Conservation (phyloP, 306 rosid species). For the Prunus persica region Prunus_persica_NCBIv2 NC_034010.1:25216501-25217000, state of each 20-base stretch:
- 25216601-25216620: constrained; percentile 37
- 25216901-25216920: constrained; percentile 36
- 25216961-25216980: constrained; percentile 40
- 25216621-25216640: constrained; percentile 66
- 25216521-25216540: constrained; percentile 35
- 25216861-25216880: constrained; percentile 56
- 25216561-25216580: constrained; percentile 54
- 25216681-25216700: constrained; percentile 31
- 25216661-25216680: constrained; percentile 34
- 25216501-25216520: constrained; percentile 36
- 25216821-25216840: constrained; percentile 37
- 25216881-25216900: constrained; percentile 45
- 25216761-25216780: constrained; percentile 16
- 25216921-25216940: constrained; percentile 33
- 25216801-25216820: constrained; percentile 47
- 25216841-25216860: constrained; percentile 48
- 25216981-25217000: constrained; percentile 71
- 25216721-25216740: constrained; percentile 39
- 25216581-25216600: constrained; percentile 40
- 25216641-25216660: constrained; percentile 60
- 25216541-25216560: constrained; percentile 45
- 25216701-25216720: constrained; percentile 49
- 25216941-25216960: constrained; percentile 32
- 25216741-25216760: constrained; percentile 48
- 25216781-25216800: constrained; percentile 26